Evolutionary conservation across 345 rosid species (phyloP), one percentile per base, ranked within the genome.

Genomic region (Melastoma malabathricum): DNA sequence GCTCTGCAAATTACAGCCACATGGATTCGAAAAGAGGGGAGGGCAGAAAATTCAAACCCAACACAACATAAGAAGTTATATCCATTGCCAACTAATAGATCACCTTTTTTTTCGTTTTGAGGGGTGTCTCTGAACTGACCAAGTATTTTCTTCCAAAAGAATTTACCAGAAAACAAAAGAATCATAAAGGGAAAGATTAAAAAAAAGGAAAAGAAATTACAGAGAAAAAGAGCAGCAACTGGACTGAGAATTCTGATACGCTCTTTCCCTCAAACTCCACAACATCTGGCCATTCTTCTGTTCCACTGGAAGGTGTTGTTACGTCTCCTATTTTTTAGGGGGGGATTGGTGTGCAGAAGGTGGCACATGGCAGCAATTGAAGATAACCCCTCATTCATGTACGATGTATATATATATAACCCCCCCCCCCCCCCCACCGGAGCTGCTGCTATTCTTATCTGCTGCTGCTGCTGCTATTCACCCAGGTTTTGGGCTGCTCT

Each of bases 151-250:
- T 65, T 71, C 60, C 74, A 75, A 65, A 75, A 75, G 76, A 75
- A 71, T 71, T 46, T 51, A 68, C 47, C 45, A 64, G 60, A 51
- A 60, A 62, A 75, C 74, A 60, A 75, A 75, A 71, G 80, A 75
- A 75, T 75, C 39, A 51, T n/a, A n/a, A n/a, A n/a, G n/a, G n/a
- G 62, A 46, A 52, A 29, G 44, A 56, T 10, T 43, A 55, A 46
- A 63, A 55, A 58, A 62, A 64, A 65, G 18, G 45, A 57, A 45
- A 22, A 44, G 13, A 54, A 47, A 4, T 43, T 51, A 55, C n/a
- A 44, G 16, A n/a, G 38, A 55, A 39, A 22, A 23, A 18, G 18
- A 54, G n/a, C 19, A 44, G 19, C 7, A 44, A 31, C 22, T 41
- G 23, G 58, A 29, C 22, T 55, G 47, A 31, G 54, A 41, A 50